Conservation (phyloP, 345 rosid genomes). For the Clarkia xantiana region DNA sequence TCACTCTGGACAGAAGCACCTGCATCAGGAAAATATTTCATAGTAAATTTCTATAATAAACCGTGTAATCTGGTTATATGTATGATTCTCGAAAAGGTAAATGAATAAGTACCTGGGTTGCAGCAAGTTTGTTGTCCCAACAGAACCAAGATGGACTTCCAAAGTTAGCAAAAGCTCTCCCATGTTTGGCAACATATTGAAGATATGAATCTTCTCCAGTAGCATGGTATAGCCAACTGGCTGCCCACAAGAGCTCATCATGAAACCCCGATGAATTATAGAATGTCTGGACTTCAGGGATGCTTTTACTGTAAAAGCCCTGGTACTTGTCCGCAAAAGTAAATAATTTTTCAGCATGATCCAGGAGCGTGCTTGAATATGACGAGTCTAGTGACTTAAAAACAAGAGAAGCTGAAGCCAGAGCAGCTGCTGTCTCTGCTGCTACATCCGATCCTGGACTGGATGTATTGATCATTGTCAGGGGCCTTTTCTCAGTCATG, state of each 20-base stretch:
- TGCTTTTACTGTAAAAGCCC: constrained; percentile 53
- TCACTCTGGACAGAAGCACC: constrained; percentile 75
- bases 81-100: too few relatives aligned
- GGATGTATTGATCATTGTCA: constrained; percentile 44
- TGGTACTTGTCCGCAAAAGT: constrained; percentile 58
- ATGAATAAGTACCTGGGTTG: constrained; percentile 54
- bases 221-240: constrained; percentile 92
- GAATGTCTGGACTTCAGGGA: constrained; percentile 47
- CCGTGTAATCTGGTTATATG: too few relatives aligned
- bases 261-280: constrained; percentile 88
- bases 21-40: constrained; percentile 14
- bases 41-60: too few relatives aligned
- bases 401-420: constrained; percentile 93
- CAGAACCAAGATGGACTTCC: constrained; percentile 94
- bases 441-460: constrained; percentile 88
- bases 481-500: constrained; percentile 73
- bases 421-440: constrained; percentile 94
- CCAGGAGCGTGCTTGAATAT: constrained; percentile 65
- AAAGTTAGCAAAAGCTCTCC: constrained; percentile 50
- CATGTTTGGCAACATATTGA: constrained; percentile 47
- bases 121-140: constrained; percentile 97
- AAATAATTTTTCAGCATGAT: constrained; percentile 74
- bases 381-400: constrained; percentile 44
- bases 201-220: constrained; percentile 65
- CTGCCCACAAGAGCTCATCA: constrained; percentile 94